phyloP scores from a whole-genome alignment of 169 alveolate genomes.

The Plasmodium ovale region DNA sequence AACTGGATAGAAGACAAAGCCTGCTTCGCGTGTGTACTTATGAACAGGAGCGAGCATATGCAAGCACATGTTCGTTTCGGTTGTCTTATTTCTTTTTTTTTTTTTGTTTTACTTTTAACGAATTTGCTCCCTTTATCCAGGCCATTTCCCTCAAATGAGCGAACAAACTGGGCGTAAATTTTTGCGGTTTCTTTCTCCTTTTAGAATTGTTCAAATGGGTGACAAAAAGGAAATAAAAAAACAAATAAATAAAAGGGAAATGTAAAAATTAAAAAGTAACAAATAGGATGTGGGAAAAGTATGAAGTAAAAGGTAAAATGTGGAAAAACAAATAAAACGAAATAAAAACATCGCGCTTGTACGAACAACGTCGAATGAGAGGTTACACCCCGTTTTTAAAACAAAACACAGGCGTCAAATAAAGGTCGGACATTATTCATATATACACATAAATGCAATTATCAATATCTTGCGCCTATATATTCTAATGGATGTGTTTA shows the following conservation, averaged over 20 bases:
- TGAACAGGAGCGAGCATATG: not conserved
- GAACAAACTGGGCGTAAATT: constrained; percentile 77
- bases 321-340: not conserved
- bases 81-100: constrained; percentile 22
- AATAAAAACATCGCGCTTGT: not conserved
- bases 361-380: too few relatives aligned
- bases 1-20: too few relatives aligned
- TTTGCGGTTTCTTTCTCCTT: constrained; percentile 78
- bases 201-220: not conserved
- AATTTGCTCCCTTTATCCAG: constrained; percentile 48
- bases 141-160: constrained; percentile 74
- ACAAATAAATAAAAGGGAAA: not conserved
- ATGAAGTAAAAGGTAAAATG: not conserved
- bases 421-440: too few relatives aligned
- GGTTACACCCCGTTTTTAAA: too few relatives aligned
- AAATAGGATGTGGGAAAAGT: too few relatives aligned
- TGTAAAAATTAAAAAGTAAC: too few relatives aligned
- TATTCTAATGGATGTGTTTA: not conserved
- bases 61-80: not conserved
- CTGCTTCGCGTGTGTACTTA: too few relatives aligned
- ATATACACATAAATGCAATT: not conserved
- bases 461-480: not conserved
- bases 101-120: constrained; percentile 72
- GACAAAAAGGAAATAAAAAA: constrained; percentile 21
- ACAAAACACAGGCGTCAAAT: too few relatives aligned